A percentile compares a stretch with the other conserved stretches of the same genome.
These are phyloP conservation scores for Sextonia rubra DNA, from an alignment of 164 flowering plant genomes.

Conservation along the genomic window DNA sequence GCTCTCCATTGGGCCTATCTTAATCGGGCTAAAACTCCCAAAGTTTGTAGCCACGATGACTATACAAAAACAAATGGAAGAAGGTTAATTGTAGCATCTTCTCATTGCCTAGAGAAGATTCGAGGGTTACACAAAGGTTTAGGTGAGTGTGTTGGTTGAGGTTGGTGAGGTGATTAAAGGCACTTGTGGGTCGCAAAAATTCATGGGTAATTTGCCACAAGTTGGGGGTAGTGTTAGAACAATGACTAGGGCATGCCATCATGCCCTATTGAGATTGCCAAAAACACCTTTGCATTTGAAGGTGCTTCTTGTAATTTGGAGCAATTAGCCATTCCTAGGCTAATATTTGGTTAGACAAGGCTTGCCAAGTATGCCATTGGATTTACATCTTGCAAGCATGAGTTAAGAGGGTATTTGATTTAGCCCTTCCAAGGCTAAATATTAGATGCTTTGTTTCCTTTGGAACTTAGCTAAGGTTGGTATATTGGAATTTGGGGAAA, in stretches of 20 bases:
- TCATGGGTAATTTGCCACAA: neutral
- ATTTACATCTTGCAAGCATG: constrained; percentile 7
- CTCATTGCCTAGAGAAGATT: constrained; percentile 16
- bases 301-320: neutral
- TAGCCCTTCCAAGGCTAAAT: constrained; percentile 9
- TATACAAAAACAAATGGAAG: constrained; percentile 1
- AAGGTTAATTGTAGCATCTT: neutral
- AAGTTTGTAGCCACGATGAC: constrained; percentile 9
- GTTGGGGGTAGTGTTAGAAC: neutral
- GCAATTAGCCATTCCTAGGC: constrained; percentile 2
- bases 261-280: constrained; percentile 5
- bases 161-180: neutral
- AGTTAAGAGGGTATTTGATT: neutral
- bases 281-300: neutral
- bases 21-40: constrained; percentile 15
- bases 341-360: constrained; percentile 1
- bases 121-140: constrained; percentile 1
- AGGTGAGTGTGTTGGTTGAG: neutral
- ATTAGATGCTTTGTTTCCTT: neutral
- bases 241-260: constrained; percentile 3
- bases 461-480: constrained; percentile 6
- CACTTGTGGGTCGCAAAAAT: neutral
- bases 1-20: constrained; percentile 1
- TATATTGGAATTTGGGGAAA: neutral
- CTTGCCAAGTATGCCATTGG: constrained; percentile 3